A percentile compares a stretch with the other conserved stretches of the same genome.
Conservation (phyloP, 768 basidiomycete genomes). For the Leccinum rimulosum region DNA sequence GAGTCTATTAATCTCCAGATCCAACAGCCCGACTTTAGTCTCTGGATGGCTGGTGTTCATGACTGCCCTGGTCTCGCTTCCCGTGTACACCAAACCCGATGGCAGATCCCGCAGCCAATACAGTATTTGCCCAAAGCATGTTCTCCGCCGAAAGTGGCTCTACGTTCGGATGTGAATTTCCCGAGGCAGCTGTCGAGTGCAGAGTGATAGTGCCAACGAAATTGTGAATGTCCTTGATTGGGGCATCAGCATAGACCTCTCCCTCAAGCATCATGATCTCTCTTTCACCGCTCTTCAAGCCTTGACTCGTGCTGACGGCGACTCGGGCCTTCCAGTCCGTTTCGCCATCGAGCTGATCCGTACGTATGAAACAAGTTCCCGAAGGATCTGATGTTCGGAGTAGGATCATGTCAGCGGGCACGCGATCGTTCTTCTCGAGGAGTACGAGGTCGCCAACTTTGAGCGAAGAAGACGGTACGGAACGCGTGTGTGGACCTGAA, state of each 20-base stretch:
- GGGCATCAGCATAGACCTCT: slow-evolving; percentile 92
- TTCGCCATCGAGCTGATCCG: slow-evolving; percentile 97
- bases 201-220: slow-evolving; percentile 92
- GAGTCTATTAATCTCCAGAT: slow-evolving; percentile 91
- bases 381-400: slow-evolving; percentile 84
- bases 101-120: slow-evolving; percentile 91
- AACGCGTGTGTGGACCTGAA: slow-evolving; percentile 57
- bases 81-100: slow-evolving; percentile 92
- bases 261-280: slow-evolving; percentile 67
- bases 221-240: slow-evolving; percentile 94
- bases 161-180: slow-evolving; percentile 49
- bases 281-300: slow-evolving; percentile 37
- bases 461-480: slow-evolving; percentile 83
- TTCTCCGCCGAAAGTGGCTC: slow-evolving; percentile 95
- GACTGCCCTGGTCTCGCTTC: slow-evolving; percentile 91
- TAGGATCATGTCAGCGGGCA: slow-evolving; percentile 91
- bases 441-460: slow-evolving; percentile 89
- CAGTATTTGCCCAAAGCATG: slow-evolving; percentile 95
- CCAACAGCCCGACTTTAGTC: slow-evolving; percentile 89
- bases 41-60: slow-evolving; percentile 98
- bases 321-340: slow-evolving; percentile 98
- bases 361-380: slow-evolving; percentile 96
- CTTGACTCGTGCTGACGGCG: slow-evolving; percentile 49
- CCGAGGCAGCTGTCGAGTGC: slow-evolving; percentile 37
- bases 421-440: slow-evolving; percentile 95